Base-by-base conservation (phyloP, 2,329 filamentous ascomycete genomes). In the Pleurostoma richardsiae region DNA sequence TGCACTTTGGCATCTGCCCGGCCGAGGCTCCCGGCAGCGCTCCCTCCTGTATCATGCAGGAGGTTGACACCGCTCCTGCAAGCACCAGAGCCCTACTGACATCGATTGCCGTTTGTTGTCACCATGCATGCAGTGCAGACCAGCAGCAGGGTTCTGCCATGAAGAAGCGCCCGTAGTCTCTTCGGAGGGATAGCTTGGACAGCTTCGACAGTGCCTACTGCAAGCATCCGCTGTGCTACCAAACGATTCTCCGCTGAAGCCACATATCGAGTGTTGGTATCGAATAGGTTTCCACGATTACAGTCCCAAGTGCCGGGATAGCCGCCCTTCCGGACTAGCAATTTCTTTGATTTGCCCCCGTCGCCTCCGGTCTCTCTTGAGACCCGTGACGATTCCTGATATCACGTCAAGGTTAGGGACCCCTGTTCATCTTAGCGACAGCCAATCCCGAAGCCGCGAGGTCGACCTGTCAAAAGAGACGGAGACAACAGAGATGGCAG, bases 11-110 rank as follows among this genome's bases (percentile, higher is more conserved):
- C 19, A 40, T 19, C 43, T 30, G 38, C 27, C 40, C 39, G 36
- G 29, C n/a, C 27, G 43, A 19, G 38, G 43, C 44, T 42, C 40
- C n/a, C n/a, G 39, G 46, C 52, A 52, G 49, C 47, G 44, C 43
- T 46, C 43, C 51, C 49, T 49, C 49, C 41, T 48, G 54, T 56
- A 53, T 53, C 41, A 56, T 54, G 54, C 54, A 56, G 54, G 54
- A 54, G 54, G 47, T 52, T 40, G 43, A 39, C 33, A n/a, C 8
- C 8, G 8, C 33, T 36, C n/a, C 33, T 36, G 33, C 33, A 36
- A n/a, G 33, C n/a, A 36, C 33, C 33, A 36, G 33, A 36, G 33
- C 33, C 33, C 33, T 36, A 36, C 33, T 36, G 33, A 36, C n/a
- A 36, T 36, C 8, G 33, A 36, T 36, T 36, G n/a, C n/a, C 33